Evolutionary conservation across 345 rosid genomes (phyloP).

Genomic region (Ricinus communis): DNA sequence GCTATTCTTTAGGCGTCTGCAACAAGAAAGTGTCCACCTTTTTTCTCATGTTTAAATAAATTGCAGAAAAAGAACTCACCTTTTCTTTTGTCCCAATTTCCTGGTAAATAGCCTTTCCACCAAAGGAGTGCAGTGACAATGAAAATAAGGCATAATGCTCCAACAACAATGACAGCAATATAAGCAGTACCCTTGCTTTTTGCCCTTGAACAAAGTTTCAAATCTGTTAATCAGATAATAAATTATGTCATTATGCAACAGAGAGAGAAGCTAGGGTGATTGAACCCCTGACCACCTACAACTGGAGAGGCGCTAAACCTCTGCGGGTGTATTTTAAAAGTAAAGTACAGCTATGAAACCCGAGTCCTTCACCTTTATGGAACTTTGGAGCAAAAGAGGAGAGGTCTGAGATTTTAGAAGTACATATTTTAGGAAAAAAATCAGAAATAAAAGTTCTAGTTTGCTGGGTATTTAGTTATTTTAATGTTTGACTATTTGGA

Average conservation of each 20-base stretch:
- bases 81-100: constrained; percentile 13
- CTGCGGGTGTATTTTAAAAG: not conserved
- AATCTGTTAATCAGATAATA: constrained; percentile 14
- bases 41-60: not conserved
- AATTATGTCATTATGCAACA: not conserved
- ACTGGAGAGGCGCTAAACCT: not conserved
- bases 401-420: too few relatives aligned
- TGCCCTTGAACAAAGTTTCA: constrained; percentile 15
- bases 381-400: not conserved
- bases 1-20: not conserved
- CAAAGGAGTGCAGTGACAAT: constrained; percentile 23
- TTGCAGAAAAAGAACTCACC: constrained; percentile 13
- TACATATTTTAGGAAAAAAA: too few relatives aligned
- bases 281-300: not conserved
- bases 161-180: constrained; percentile 20
- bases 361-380: not conserved
- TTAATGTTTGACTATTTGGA: too few relatives aligned
- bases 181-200: constrained; percentile 12
- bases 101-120: constrained; percentile 22
- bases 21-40: not conserved
- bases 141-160: constrained; percentile 17
- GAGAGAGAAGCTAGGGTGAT: not conserved
- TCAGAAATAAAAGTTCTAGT: too few relatives aligned
- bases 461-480: too few relatives aligned
- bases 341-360: not conserved